A percentile compares a stretch with the other conserved stretches of the same genome.
These are phyloP conservation scores for Spongiforma sp. DNA, from an alignment of 1,284 basidiomycete genomes.

Conservation along the genomic window DNA sequence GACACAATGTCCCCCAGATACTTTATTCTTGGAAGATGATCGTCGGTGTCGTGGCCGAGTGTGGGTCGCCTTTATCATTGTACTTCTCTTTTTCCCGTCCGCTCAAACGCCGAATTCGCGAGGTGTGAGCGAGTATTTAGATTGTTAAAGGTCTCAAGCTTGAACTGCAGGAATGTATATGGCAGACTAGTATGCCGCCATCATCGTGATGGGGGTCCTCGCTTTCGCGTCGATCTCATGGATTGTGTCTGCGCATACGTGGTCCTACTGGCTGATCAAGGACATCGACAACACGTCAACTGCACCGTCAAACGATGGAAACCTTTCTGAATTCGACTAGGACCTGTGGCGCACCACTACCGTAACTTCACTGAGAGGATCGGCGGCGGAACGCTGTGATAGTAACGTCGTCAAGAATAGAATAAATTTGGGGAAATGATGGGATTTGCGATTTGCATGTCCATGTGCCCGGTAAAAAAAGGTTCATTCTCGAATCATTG, in stretches of 20 bases:
- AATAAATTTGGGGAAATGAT: too few relatives aligned
- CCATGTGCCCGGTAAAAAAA: too few relatives aligned
- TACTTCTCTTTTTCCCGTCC: conserved; percentile 66
- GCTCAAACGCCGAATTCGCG: conserved; percentile 46
- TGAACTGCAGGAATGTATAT: conserved; percentile 7
- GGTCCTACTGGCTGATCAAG: conserved; percentile 71
- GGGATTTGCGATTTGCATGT: too few relatives aligned
- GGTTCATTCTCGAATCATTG: too few relatives aligned
- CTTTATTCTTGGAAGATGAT: conserved; percentile 66
- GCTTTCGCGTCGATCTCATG: conserved; percentile 67
- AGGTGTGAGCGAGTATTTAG: conserved; percentile 59
- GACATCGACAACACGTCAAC: too few relatives aligned
- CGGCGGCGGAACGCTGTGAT: too few relatives aligned
- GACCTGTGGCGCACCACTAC: too few relatives aligned
- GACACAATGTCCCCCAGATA: conserved; percentile 59
- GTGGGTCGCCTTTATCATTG: conserved; percentile 68
- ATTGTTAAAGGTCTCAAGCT: too few relatives aligned
- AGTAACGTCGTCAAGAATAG: too few relatives aligned
- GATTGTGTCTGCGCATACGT: conserved; percentile 67
- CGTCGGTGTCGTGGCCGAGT: conserved; percentile 61
- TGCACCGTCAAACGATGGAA: too few relatives aligned
- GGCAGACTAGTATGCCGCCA: conserved; percentile 70
- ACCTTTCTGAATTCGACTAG: too few relatives aligned
- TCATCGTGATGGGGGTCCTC: conserved; percentile 68
- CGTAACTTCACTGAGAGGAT: too few relatives aligned